Evolutionary conservation across 768 basidiomycete genomes (phyloP).

Genomic region (Lactarius pseudohatsudake): DNA sequence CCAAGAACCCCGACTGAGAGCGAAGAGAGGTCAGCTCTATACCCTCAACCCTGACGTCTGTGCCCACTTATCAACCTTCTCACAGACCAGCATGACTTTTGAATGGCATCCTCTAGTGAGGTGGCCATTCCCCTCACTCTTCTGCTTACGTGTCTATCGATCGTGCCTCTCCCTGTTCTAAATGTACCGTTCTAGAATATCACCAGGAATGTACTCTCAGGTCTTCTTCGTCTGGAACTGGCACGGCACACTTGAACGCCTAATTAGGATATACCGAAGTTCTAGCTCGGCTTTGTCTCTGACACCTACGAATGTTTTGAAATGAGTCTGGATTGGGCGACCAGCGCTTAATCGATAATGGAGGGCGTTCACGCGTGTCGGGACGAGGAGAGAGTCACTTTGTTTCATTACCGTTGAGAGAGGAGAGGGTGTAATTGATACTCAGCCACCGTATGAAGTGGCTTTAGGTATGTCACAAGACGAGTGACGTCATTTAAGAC

Average conservation of each 20-base stretch:
- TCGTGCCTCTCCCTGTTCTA: neutral
- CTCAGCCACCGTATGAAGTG: neutral
- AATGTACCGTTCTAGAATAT: conserved; percentile 5
- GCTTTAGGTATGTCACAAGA: conserved; percentile 6
- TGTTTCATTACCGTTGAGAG: neutral
- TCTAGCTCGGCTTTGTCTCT: neutral
- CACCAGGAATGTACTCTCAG: neutral
- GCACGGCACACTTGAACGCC: neutral
- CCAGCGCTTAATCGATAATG: neutral
- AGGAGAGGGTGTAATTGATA: neutral
- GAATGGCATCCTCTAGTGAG: conserved; percentile 9
- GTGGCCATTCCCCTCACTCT: conserved; percentile 3
- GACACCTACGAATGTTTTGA: neutral
- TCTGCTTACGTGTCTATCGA: conserved; percentile 7
- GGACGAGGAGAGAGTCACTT: neutral
- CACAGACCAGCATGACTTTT: conserved; percentile 18
- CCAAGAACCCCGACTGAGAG: conserved; percentile 25
- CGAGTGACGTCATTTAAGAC: conserved; percentile 13
- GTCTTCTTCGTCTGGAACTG: conserved; percentile 2
- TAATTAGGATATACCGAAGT: neutral
- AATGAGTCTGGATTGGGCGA: neutral
- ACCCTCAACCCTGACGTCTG: neutral
- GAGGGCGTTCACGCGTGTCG: neutral
- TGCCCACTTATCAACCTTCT: conserved; percentile 5
- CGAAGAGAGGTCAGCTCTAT: conserved; percentile 24